Evolutionary conservation across 2,329 filamentous ascomycete species (phyloP), one percentile per base, ranked within the genome.

Genomic region (Stagonosporopsis chrysanthemi): DNA sequence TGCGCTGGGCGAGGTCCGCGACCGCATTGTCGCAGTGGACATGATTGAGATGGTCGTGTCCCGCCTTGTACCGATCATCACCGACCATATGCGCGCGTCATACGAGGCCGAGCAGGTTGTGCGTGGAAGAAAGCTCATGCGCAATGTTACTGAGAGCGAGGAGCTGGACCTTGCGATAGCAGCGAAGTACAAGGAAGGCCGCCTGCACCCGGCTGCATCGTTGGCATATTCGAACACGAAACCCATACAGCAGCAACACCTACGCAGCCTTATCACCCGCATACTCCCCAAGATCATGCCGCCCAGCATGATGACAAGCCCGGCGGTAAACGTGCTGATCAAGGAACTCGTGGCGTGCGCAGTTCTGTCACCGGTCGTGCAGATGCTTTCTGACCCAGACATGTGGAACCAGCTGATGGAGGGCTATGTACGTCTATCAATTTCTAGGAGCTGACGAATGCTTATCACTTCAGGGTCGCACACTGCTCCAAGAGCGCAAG

Each of bases 401-500:
- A 96, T 90, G 8, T 99, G 94, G 94, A 98, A 99, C 70, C 93
- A 97, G 75, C 78, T 97, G 58, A 92, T 98, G 83, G 94, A 98
- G 76, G 93, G 89, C 53, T 92, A 90, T 76, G 88, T 75, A 66
- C 67, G 73, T 46, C 22, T 14, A 35, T 14, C 0, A 4, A n/a
- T 9, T 9, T 3, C 29, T 6, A 19, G 2, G 2, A 1, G 17
- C 6, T 12, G n/a, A 23, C 41, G 26, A 1, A 23, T 8, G 36
- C 45, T 58, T 9, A 75, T 55, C 26, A 2, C 3, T 4, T 1
- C 43, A 89, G 76, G 90, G 92, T 17, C 88, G 91, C 46, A 89
- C 90, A 24, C 89, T 96, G 80, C 83, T 99, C 39, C 95, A 98
- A 75, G 96, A 99, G 74, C 87, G 96, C 35, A 98, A 96, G 62